These are phyloP conservation scores for Trichoderma sp. DNA, from an alignment of 2,329 filamentous ascomycete genomes.

Conservation along the genomic window DNA sequence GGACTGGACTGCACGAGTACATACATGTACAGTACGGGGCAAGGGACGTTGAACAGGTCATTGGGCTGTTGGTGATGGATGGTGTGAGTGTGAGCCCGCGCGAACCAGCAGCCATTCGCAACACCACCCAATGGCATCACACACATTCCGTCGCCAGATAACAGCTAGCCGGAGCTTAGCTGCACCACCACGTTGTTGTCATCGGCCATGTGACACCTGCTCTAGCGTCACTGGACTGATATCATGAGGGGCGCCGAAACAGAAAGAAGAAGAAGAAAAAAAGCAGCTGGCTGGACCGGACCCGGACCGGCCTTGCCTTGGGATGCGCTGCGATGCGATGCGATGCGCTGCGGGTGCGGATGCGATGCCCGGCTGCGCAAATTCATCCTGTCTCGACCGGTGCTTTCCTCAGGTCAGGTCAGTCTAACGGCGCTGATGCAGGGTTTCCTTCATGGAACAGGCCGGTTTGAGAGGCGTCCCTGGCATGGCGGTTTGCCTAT, in stretches of 20 bases:
- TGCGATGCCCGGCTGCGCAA: slow-evolving; percentile 2
- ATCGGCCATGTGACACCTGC: slow-evolving; percentile 20
- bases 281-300: neutral
- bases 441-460: neutral
- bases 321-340: neutral
- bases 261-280: neutral
- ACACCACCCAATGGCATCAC: slow-evolving; percentile 9
- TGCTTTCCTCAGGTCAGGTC: neutral
- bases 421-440: neutral
- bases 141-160: slow-evolving; percentile 11
- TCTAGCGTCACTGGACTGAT: slow-evolving; percentile 13
- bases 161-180: slow-evolving; percentile 18
- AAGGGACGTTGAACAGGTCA: slow-evolving; percentile 11
- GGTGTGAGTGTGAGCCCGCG: neutral
- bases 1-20: neutral
- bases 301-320: neutral
- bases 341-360: neutral
- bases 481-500: neutral
- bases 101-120: neutral
- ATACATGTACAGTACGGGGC: neutral
- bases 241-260: neutral
- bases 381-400: neutral
- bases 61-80: slow-evolving; percentile 7
- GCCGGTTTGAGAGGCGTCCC: slow-evolving; percentile 3
- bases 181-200: slow-evolving; percentile 21